Conservation (phyloP, 1,284 basidiomycete genomes). For the Ceratobasidium sp. region DNA sequence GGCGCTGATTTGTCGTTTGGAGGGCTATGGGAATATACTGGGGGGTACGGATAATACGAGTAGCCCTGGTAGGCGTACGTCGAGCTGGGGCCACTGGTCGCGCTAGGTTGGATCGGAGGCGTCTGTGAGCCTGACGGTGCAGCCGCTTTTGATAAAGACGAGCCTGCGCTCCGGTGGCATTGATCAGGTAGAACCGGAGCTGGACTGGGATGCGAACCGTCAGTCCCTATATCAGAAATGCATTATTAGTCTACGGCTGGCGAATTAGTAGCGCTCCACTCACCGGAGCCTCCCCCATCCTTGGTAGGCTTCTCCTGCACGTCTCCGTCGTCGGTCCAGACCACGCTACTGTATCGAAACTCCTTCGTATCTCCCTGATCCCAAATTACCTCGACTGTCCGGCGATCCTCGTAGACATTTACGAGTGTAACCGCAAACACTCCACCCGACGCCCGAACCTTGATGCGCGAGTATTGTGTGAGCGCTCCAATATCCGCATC, state of each 20-base stretch:
- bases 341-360: conserved; percentile 79
- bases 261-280: neutral
- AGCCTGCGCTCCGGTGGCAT: too few species aligned
- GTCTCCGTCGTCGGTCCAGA: conserved; percentile 50
- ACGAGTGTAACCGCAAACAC: conserved; percentile 80
- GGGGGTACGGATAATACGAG: conserved; percentile 4
- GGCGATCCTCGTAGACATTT: conserved; percentile 68
- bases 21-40: too few species aligned
- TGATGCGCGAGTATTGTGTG: conserved; percentile 72
- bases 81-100: neutral
- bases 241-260: too few species aligned
- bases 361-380: conserved; percentile 68
- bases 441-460: conserved; percentile 77
- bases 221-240: neutral
- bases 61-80: conserved; percentile 4
- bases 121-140: neutral
- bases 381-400: conserved; percentile 80
- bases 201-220: neutral
- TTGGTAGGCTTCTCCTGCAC: conserved; percentile 31
- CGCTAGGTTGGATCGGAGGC: neutral
- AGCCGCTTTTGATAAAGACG: too few species aligned
- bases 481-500: conserved; percentile 71
- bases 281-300: neutral
- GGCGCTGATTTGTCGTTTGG: too few species aligned
- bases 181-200: neutral